Evolutionary conservation across 495 filamentous ascomycete species (phyloP).

Genomic region (Aspergillus ellipticus): DNA sequence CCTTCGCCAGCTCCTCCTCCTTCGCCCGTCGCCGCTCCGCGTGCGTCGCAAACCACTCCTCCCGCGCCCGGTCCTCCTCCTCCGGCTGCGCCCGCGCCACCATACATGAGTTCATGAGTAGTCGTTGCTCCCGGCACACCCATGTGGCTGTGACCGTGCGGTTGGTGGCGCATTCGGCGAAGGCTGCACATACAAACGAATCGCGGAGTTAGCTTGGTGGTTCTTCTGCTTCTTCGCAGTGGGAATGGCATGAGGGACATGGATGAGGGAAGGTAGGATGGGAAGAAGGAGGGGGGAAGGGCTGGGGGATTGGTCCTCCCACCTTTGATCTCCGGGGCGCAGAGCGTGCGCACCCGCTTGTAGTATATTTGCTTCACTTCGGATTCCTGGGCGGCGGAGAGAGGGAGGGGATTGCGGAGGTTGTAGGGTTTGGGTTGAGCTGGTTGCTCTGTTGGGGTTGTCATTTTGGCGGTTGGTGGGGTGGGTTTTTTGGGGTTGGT

Average conservation of each 20-base stretch:
- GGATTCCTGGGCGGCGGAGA: constrained; percentile 85
- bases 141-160: constrained; percentile 84
- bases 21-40: constrained; percentile 61
- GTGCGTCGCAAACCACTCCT: constrained; percentile 84
- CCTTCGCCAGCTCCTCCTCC: constrained; percentile 53
- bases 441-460: neutral
- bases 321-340: constrained; percentile 87
- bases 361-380: constrained; percentile 90
- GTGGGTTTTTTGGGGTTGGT: neutral
- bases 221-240: neutral
- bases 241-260: neutral
- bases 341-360: constrained; percentile 73
- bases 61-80: constrained; percentile 82
- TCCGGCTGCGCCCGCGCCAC: constrained; percentile 73
- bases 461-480: neutral
- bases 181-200: too few species aligned
- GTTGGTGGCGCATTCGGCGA: constrained; percentile 82
- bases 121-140: constrained; percentile 72
- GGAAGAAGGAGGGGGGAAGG: neutral
- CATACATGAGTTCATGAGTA: constrained; percentile 94
- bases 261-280: neutral
- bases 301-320: constrained; percentile 19
- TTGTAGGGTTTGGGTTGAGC: constrained; percentile 24
- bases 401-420: constrained; percentile 78
- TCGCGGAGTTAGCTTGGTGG: neutral